Evolutionary conservation across 1,139 yeast genomes (phyloP), one percentile per base, ranked within the genome.

Genomic region (Geotrichum restrictum): DNA sequence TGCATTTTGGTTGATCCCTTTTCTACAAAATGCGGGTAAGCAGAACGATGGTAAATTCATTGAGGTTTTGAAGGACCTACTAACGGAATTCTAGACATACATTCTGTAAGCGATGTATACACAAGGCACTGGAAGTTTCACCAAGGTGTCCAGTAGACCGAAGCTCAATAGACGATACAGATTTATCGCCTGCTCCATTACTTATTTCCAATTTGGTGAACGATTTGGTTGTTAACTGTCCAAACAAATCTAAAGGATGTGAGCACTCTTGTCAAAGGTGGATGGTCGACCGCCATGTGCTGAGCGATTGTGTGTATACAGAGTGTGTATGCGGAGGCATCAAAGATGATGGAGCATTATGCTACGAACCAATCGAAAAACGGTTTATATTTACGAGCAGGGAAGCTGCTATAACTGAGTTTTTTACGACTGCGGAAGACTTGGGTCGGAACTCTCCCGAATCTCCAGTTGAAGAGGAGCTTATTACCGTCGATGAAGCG

Each of bases 131-230:
- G 31, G 40, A 29, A 48, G 83, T 0, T 85, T 60, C 63, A 2
- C 57, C 67, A 14, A 68, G 67, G 4, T 83, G 89, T 64, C 88
- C 89, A 0, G 70, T 83, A 31, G 89, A 83, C 67, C 69, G 89
- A 48, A 79, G 79, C 1, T 76, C 78, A 65, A 72, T 57, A 58
- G 64, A 37, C 42, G 52, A 51, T 16, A 74, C 75, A 52, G 82
- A 79, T 57, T 65, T 83, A 27, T 76, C 73, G 53, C 84, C 86
- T 3, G 78, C 88, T 0, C 87, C 89, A 0, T 74, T 81, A 16
- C 67, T 83, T 14, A 72, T 84, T 10, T 67, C 78, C n/a, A 82
- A 82, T 59, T 71, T 83, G 60, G 73, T 82, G 1, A 86, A 82
- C 62, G 88, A 83, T 51, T 70, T 83, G 47, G 70, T 72, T 51